phyloP scores from a whole-genome alignment of 169 alveolate species.

The Babesia bigemina region DNA sequence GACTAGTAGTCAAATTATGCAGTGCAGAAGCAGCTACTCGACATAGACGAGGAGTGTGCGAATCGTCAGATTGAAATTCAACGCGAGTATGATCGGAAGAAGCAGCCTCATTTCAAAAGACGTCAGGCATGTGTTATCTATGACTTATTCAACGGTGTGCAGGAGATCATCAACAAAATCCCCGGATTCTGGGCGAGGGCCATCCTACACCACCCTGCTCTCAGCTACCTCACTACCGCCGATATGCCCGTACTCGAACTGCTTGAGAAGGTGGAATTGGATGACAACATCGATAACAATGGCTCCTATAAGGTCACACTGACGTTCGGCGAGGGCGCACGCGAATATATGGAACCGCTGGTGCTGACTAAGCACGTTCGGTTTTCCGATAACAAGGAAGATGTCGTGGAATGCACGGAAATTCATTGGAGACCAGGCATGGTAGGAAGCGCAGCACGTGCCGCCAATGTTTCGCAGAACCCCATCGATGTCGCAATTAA shows the following conservation, averaged over 20 bases:
- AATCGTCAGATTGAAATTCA: conserved; percentile 86
- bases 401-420: conserved; percentile 85
- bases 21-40: conserved; percentile 80
- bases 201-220: conserved; percentile 84
- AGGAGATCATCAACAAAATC: conserved; percentile 80
- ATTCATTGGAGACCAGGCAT: conserved; percentile 85
- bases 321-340: conserved; percentile 82
- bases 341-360: conserved; percentile 84
- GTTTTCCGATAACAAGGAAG: conserved; percentile 80
- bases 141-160: neutral
- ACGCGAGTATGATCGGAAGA: conserved; percentile 85
- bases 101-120: conserved; percentile 84
- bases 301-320: conserved; percentile 87
- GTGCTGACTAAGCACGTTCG: conserved; percentile 82
- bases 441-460: conserved; percentile 40
- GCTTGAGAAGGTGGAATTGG: conserved; percentile 78
- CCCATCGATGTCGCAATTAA: conserved; percentile 66
- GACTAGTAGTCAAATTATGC: neutral
- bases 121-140: conserved; percentile 61
- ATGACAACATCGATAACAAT: conserved; percentile 86
- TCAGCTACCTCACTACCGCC: conserved; percentile 83
- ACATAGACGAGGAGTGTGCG: conserved; percentile 87
- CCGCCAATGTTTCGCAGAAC: conserved; percentile 42
- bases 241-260: conserved; percentile 82
- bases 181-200: conserved; percentile 90